Percentiles rank a stretch among this genome's conserved stretches.
These are phyloP conservation scores for Moesziomyces parantarcticus DNA, from an alignment of 1,284 basidiomycete genomes.

Conservation along the genomic window DNA sequence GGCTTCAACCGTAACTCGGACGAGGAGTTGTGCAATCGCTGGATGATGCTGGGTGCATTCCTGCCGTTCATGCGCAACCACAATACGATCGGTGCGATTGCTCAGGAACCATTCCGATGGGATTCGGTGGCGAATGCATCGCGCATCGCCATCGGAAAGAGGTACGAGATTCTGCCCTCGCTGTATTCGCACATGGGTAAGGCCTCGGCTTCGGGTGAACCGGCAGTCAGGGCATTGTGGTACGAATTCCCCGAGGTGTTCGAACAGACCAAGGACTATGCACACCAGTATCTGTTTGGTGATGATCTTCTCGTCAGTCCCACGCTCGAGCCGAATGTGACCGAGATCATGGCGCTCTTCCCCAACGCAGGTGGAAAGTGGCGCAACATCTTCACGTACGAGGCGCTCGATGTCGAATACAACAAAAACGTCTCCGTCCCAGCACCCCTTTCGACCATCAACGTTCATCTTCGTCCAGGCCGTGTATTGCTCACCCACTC, in stretches of 20 bases:
- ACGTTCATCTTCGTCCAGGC: slow-evolving; percentile 52
- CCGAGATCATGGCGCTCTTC: slow-evolving; percentile 63
- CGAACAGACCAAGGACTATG: slow-evolving; percentile 38
- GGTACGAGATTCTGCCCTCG: slow-evolving; percentile 45
- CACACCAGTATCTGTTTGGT: slow-evolving; percentile 54
- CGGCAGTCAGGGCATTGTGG: slow-evolving; percentile 47
- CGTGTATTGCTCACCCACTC: slow-evolving; percentile 42
- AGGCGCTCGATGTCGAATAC: slow-evolving; percentile 70
- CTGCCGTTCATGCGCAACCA: slow-evolving; percentile 53
- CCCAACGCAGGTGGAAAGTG: slow-evolving; percentile 69
- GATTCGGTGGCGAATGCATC: slow-evolving; percentile 45
- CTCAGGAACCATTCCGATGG: slow-evolving; percentile 55
- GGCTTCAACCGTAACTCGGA: slow-evolving; percentile 74
- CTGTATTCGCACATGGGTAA: slow-evolving; percentile 46
- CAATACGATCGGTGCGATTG: slow-evolving; percentile 50
- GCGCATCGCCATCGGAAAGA: slow-evolving; percentile 46
- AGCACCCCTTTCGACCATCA: slow-evolving; percentile 58
- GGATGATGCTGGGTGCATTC: slow-evolving; percentile 52
- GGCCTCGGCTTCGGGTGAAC: slow-evolving; percentile 27
- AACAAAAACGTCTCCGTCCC: slow-evolving; percentile 71
- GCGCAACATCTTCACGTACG: slow-evolving; percentile 81
- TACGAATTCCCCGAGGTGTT: slow-evolving; percentile 52
- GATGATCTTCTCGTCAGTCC: slow-evolving; percentile 44
- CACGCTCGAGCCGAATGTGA: slow-evolving; percentile 51
- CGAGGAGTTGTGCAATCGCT: slow-evolving; percentile 76